Evolutionary conservation across 176 grass and related monocot genomes (phyloP).

Genomic region (Thinopyrum elongatum): DNA sequence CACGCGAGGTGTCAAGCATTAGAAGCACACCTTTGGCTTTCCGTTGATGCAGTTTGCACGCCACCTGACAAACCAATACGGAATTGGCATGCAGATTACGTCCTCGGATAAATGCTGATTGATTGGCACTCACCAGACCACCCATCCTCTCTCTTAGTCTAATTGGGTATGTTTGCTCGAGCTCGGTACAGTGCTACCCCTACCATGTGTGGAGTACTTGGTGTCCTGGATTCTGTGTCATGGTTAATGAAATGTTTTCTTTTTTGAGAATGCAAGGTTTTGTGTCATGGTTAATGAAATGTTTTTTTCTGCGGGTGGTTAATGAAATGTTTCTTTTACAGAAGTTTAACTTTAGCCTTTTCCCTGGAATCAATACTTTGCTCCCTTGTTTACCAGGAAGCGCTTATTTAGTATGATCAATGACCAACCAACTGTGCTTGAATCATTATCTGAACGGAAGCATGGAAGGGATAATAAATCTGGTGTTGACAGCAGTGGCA

Average conservation of each 20-base stretch:
- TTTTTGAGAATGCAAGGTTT: conserved; percentile 10
- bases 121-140: too few species aligned
- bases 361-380: neutral
- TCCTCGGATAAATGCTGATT: too few species aligned
- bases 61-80: too few species aligned
- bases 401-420: conserved; percentile 70
- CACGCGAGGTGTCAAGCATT: too few species aligned
- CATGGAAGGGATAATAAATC: conserved; percentile 43
- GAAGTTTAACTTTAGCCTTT: neutral
- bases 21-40: too few species aligned
- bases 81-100: too few species aligned
- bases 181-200: neutral
- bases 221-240: neutral
- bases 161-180: too few species aligned
- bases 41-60: too few species aligned
- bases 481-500: conserved; percentile 38
- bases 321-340: neutral
- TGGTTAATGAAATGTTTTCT: neutral
- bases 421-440: conserved; percentile 56
- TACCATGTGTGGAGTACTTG: neutral
- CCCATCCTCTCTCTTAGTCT: too few species aligned
- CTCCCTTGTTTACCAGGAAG: conserved; percentile 44
- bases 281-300: neutral
- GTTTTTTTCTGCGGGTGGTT: neutral
- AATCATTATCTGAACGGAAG: conserved; percentile 49